Conservation (phyloP, 2,329 filamentous ascomycete species). For the Diaporthe citriasiana region DNA sequence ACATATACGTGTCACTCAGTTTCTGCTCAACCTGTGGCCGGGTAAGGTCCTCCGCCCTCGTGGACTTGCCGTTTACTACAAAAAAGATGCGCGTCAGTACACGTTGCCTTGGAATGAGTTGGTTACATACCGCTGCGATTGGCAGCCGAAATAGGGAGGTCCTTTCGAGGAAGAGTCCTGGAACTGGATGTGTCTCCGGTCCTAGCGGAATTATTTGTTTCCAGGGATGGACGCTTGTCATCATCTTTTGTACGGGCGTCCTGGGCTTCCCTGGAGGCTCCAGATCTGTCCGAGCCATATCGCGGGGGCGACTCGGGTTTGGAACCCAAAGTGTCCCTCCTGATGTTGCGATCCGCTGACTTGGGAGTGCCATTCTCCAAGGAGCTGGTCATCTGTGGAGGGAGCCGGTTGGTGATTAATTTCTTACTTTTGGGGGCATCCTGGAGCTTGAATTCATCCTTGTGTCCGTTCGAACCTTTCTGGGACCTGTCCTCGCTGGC, state of each 20-base stretch:
- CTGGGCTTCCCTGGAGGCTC: constrained; percentile 68
- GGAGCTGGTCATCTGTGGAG: constrained; percentile 59
- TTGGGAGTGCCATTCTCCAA: constrained; percentile 56
- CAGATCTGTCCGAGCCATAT: constrained; percentile 53
- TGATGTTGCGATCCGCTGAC: constrained; percentile 53
- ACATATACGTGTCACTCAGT: constrained; percentile 68
- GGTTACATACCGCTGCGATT: constrained; percentile 60
- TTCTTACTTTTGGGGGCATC: constrained; percentile 80
- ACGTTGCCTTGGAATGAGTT: constrained; percentile 36
- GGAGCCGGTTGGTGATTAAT: constrained; percentile 57
- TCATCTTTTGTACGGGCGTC: constrained; percentile 72
- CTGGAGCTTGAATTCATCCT: constrained; percentile 82
- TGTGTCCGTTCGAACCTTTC: constrained; percentile 55
- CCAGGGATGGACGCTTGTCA: constrained; percentile 59
- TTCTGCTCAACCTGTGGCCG: constrained; percentile 57
- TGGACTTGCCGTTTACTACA: constrained; percentile 55
- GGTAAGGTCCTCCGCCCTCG: constrained; percentile 48
- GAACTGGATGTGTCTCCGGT: constrained; percentile 54
- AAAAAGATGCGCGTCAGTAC: constrained; percentile 37
- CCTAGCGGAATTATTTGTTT: constrained; percentile 57
- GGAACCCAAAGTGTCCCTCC: constrained; percentile 53
- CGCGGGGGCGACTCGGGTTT: constrained; percentile 53
- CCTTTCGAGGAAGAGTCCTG: constrained; percentile 75
- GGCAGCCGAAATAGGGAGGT: constrained; percentile 61
- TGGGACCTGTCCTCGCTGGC: constrained; percentile 56